Conservation (phyloP, 192 early-diverging fungal species). For the Coemansia sp. region DNA sequence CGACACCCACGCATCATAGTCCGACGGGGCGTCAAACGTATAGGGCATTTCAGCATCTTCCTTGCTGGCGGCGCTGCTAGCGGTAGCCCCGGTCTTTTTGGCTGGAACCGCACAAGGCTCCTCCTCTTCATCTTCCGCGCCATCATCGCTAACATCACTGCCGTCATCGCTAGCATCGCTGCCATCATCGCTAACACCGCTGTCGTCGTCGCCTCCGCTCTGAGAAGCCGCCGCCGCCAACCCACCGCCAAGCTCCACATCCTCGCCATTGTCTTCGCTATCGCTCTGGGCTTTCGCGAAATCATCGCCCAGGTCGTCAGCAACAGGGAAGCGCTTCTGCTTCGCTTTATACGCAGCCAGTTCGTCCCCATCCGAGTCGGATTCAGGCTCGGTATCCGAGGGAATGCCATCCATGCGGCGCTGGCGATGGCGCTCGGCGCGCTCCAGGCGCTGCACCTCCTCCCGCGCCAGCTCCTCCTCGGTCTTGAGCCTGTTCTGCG, state of each 20-base stretch:
- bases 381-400: constrained; percentile 52
- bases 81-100: constrained; percentile 56
- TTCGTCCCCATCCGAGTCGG: constrained; percentile 64
- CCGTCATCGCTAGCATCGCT: constrained; percentile 37
- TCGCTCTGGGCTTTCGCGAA: constrained; percentile 57
- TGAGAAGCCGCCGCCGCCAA: constrained; percentile 21
- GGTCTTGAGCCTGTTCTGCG: constrained; percentile 90
- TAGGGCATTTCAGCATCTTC: constrained; percentile 66
- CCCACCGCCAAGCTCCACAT: constrained; percentile 41
- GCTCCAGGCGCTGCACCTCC: constrained; percentile 82
- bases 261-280: constrained; percentile 18
- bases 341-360: constrained; percentile 55
- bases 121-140: constrained; percentile 57
- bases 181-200: constrained; percentile 8
- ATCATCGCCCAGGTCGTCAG: constrained; percentile 73
- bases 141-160: too few species aligned
- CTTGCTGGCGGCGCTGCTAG: constrained; percentile 44
- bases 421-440: constrained; percentile 77
- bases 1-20: constrained; percentile 69
- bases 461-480: constrained; percentile 91
- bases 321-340: constrained; percentile 57
- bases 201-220: constrained; percentile 34
- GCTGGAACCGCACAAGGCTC: constrained; percentile 5
- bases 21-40: constrained; percentile 81
- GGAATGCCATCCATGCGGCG: constrained; percentile 83